Evolutionary conservation across 345 rosid genomes (phyloP).

Genomic region (Fremontodendron californicum): DNA sequence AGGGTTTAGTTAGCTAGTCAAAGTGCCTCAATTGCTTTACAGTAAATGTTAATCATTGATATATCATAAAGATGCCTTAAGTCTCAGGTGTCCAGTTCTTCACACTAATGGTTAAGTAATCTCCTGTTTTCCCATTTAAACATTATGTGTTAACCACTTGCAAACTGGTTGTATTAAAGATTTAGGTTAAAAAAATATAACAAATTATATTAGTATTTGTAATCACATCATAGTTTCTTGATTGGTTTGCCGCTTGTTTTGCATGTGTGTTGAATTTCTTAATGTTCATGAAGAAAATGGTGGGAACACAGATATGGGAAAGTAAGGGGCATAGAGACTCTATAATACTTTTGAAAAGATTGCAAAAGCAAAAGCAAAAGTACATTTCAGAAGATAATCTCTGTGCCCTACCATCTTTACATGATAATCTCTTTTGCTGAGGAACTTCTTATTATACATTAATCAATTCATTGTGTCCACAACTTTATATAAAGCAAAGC

Average conservation of each 20-base stretch:
- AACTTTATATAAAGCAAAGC: slow-evolving; percentile 35
- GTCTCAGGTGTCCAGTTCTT: neutral
- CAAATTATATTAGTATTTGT: neutral
- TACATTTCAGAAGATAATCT: slow-evolving; percentile 36
- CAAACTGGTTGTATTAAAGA: neutral
- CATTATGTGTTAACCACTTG: neutral
- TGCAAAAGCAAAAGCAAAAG: slow-evolving; percentile 27
- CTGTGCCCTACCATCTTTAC: slow-evolving; percentile 57
- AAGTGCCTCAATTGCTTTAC: neutral
- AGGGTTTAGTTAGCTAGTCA: neutral
- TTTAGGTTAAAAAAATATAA: too few species aligned
- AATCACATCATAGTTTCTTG: neutral
- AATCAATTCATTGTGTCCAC: slow-evolving; percentile 35
- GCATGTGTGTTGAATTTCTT: neutral
- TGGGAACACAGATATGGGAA: slow-evolving; percentile 31
- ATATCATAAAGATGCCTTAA: neutral
- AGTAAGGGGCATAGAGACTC: slow-evolving; percentile 23
- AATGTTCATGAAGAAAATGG: slow-evolving; percentile 23
- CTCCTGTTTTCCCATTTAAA: neutral
- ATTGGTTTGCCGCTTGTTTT: neutral
- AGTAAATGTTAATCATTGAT: neutral
- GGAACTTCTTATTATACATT: slow-evolving; percentile 44
- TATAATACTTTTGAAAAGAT: slow-evolving; percentile 32
- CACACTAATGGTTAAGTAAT: neutral
- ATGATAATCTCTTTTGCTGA: slow-evolving; percentile 31